These are phyloP conservation scores for Globisporangium takayamanum DNA, from an alignment of 352 stramenopile species.

Conservation along the genomic window DNA sequence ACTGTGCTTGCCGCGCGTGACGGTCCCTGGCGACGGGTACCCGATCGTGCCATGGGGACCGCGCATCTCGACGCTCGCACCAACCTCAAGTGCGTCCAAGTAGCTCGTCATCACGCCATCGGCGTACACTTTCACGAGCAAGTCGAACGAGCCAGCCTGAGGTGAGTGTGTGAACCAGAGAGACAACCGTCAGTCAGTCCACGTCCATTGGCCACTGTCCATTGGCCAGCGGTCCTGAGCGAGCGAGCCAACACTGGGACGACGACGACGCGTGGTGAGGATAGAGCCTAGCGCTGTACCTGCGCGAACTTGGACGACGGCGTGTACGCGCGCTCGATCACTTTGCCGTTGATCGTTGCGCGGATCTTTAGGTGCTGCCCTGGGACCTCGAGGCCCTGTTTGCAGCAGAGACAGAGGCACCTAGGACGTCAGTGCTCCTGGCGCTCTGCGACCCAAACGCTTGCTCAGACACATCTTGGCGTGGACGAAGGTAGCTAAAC, in stretches of 20 bases:
- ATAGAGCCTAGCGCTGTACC: slow-evolving; percentile 7
- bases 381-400: slow-evolving; percentile 53
- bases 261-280: neutral
- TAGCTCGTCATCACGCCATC: slow-evolving; percentile 72
- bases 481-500: neutral
- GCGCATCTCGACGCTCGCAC: slow-evolving; percentile 67
- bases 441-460: neutral
- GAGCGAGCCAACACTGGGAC: too few species aligned
- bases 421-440: neutral
- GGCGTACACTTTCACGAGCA: slow-evolving; percentile 76
- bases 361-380: slow-evolving; percentile 80
- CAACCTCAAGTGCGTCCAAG: slow-evolving; percentile 40
- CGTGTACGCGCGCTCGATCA: slow-evolving; percentile 73
- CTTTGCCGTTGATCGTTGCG: slow-evolving; percentile 62
- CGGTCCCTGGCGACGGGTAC: slow-evolving; percentile 43
- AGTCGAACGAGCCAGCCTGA: slow-evolving; percentile 52
- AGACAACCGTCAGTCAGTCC: too few species aligned
- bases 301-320: slow-evolving; percentile 71
- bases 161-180: too few species aligned
- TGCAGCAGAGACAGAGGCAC: neutral
- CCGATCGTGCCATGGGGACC: slow-evolving; percentile 59
- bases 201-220: too few species aligned
- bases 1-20: slow-evolving; percentile 39
- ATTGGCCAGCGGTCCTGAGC: too few species aligned
- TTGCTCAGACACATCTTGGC: too few species aligned